Evolutionary conservation across 2,329 filamentous ascomycete genomes (phyloP), one percentile per base, ranked within the genome.

Genomic region (Pleurostoma richardsiae): DNA sequence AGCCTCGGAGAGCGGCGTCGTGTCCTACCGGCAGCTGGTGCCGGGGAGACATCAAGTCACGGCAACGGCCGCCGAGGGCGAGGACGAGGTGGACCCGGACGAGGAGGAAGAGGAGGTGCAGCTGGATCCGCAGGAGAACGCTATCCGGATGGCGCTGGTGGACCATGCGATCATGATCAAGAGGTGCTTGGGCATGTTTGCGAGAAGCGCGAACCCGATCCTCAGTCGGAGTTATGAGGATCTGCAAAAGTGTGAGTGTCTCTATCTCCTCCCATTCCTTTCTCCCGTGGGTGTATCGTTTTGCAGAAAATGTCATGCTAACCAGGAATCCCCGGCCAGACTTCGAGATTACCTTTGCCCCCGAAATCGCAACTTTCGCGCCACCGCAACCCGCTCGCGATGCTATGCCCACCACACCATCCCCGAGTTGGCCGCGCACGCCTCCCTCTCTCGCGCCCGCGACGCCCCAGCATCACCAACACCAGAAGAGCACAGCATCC

Each of bases 161-260:
- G 94, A 97, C 59, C 91, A 97, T 64, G 89, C 90, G 3, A 79
- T 95, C 49, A 85, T 89, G 64, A 83, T 97, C 57, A 90, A 92
- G 69, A 83, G 89, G 53, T 92, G 89, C 57, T 67, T 97, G 52
- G 74, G 74, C 4, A 75, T 83, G 56, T 88, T 89, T 64, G 76
- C 77, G 49, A 82, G 79, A 64, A 82, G 76, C 70, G 77, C 66
- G 38, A 82, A 79, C 64, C 80, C 73, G 64, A 76, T 70, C 65
- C 82, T 79, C 63, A 73, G 66, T 56, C 72, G 67, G 51, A 72
- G 70, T 40, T 71, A 79, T 30, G 76, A 80, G 58, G 82, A 86
- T 60, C 71, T 90, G 33, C 73, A 79, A 50, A 73, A 73, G 65
- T 76, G 86, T 89, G 76, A 70, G 83, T 77, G 42, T 8, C 33